Percentiles rank a stretch among this genome's conserved stretches.
phyloP scores from a whole-genome alignment of 2,329 filamentous ascomycete genomes.

The Helotiales sp. region DNA sequence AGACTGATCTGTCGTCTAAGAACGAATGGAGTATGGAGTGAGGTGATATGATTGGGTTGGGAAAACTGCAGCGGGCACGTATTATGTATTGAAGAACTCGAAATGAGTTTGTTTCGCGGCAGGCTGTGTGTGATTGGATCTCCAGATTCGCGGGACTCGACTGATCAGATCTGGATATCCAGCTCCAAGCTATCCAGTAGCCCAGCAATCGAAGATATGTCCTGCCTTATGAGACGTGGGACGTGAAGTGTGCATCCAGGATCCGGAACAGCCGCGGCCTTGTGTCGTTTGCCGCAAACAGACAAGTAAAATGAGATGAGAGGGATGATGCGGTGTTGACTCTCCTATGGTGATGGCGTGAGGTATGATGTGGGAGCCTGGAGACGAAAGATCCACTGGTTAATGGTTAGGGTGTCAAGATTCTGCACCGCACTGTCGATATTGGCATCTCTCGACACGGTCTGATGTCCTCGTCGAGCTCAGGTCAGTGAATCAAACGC shows the following conservation, averaged over 20 bases:
- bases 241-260: slow-evolving; percentile 18
- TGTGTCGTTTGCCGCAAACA: slow-evolving; percentile 30
- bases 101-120: background rate
- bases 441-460: slow-evolving; percentile 7
- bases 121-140: slow-evolving; percentile 7
- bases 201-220: slow-evolving; percentile 6
- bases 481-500: slow-evolving; percentile 23
- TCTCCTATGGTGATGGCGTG: background rate
- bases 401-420: background rate
- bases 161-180: slow-evolving; percentile 13
- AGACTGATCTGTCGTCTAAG: background rate
- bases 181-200: background rate
- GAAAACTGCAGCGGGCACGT: background rate
- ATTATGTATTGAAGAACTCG: background rate
- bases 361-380: background rate
- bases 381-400: slow-evolving; percentile 7
- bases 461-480: slow-evolving; percentile 1
- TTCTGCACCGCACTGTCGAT: slow-evolving; percentile 1
- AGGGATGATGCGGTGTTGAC: slow-evolving; percentile 9
- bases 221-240: slow-evolving; percentile 17
- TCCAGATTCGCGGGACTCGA: slow-evolving; percentile 8
- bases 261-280: slow-evolving; percentile 22
- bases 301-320: slow-evolving; percentile 24
- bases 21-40: background rate
- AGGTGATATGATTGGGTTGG: background rate